Conservation (phyloP, 2,329 filamentous ascomycete genomes). For the Pseudogymnoascus sp. region DNA sequence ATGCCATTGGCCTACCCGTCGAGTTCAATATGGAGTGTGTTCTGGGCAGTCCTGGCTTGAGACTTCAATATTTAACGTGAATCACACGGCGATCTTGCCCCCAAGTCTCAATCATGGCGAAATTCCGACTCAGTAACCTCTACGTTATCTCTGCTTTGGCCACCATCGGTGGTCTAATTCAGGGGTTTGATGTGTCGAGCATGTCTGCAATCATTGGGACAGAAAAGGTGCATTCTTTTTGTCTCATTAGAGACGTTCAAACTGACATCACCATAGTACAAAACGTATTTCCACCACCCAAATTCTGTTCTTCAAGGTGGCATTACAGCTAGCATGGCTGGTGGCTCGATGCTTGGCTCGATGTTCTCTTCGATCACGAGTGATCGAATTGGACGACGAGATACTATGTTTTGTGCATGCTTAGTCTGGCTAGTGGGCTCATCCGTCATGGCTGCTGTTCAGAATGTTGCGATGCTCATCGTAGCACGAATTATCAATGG, state of each 20-base stretch:
- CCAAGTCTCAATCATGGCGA: constrained; percentile 8
- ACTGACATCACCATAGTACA: background rate
- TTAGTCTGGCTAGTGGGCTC: constrained; percentile 39
- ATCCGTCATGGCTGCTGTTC: constrained; percentile 43
- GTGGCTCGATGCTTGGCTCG: constrained; percentile 40
- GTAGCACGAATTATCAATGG: constrained; percentile 65
- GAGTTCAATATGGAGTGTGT: background rate
- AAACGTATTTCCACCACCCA: constrained; percentile 1
- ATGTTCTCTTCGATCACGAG: constrained; percentile 38
- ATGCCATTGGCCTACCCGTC: background rate
- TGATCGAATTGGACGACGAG: constrained; percentile 39
- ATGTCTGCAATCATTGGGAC: constrained; percentile 46
- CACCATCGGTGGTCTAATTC: constrained; percentile 9
- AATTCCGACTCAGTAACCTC: constrained; percentile 7
- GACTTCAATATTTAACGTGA: background rate
- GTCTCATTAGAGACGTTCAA: background rate
- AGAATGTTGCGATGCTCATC: constrained; percentile 57
- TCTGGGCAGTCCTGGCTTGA: background rate
- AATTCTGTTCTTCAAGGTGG: constrained; percentile 29
- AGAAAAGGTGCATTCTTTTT: constrained; percentile 8
- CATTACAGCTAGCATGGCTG: constrained; percentile 42
- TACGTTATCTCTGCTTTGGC: constrained; percentile 9
- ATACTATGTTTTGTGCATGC: constrained; percentile 38
- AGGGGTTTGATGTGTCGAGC: constrained; percentile 47
- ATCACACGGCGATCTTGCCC: background rate